Evolutionary conservation across 108 stramenopile species (phyloP).

Genomic region (Schizochytrium sp.): DNA sequence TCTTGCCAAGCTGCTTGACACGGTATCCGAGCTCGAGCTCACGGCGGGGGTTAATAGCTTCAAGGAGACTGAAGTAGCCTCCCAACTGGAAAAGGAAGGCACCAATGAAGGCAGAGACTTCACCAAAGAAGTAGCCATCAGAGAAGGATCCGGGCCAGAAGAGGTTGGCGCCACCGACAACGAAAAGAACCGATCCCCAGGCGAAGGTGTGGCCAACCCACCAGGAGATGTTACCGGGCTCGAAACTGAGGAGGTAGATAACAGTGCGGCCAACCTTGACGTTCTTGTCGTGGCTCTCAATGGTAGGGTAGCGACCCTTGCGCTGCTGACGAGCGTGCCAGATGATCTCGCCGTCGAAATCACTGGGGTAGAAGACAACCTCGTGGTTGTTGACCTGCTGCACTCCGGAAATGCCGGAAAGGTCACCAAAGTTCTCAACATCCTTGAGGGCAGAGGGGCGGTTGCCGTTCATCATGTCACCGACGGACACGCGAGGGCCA

Average conservation of each 20-base stretch:
- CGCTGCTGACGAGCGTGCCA: slow-evolving; percentile 5
- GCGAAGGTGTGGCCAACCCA: slow-evolving; percentile 17
- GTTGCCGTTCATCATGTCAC: too few species aligned
- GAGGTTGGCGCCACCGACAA: background rate
- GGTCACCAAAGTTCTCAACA: background rate
- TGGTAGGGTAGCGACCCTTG: background rate
- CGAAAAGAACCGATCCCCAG: slow-evolving; percentile 16
- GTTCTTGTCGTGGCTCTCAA: background rate
- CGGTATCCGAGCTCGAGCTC: background rate
- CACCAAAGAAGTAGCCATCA: background rate
- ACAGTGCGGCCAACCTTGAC: background rate
- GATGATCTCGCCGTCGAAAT: slow-evolving; percentile 28
- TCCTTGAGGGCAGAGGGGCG: background rate
- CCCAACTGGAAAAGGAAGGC: background rate
- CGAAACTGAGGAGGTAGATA: slow-evolving; percentile 1
- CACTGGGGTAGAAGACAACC: slow-evolving; percentile 1
- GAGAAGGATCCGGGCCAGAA: background rate
- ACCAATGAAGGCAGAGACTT: background rate
- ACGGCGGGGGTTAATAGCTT: slow-evolving; percentile 17
- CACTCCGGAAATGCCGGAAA: background rate
- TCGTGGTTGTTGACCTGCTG: background rate
- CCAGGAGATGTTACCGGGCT: slow-evolving; percentile 2
- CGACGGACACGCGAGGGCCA: too few species aligned
- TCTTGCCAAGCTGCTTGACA: background rate
- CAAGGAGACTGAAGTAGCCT: background rate